A percentile compares a stretch with the other conserved stretches of the same genome.
Conservation (phyloP, 257 asterid genomes). For the Nicotiana noctiflora region DNA sequence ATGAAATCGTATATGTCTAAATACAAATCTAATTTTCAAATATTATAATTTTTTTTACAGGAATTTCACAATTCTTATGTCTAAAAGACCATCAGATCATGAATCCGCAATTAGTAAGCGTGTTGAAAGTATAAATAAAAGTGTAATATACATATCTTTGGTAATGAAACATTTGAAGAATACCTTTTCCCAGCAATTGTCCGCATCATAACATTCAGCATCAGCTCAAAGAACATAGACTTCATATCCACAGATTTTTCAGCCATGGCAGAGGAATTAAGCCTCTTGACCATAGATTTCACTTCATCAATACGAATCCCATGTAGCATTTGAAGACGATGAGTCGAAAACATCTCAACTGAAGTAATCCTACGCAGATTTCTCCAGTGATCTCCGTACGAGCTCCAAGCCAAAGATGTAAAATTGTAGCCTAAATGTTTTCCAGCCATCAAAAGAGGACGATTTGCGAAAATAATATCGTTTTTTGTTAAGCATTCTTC, state of each 20-base stretch:
- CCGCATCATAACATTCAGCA: constrained; percentile 32
- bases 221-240: constrained; percentile 22
- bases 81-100: too few relatives aligned
- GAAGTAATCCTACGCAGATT: constrained; percentile 46
- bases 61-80: too few relatives aligned
- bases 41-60: too few relatives aligned
- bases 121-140: too few relatives aligned
- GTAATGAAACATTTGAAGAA: too few relatives aligned
- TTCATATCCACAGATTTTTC: constrained; percentile 39
- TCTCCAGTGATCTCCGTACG: constrained; percentile 65
- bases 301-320: constrained; percentile 53
- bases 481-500: constrained; percentile 56
- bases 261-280: constrained; percentile 11
- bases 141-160: too few relatives aligned
- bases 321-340: constrained; percentile 46
- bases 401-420: constrained; percentile 42
- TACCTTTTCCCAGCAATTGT: constrained; percentile 34
- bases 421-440: constrained; percentile 44
- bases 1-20: too few relatives aligned
- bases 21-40: too few relatives aligned
- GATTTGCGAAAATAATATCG: constrained; percentile 54
- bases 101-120: too few relatives aligned
- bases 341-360: constrained; percentile 45
- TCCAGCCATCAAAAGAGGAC: constrained; percentile 47
- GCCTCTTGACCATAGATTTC: constrained; percentile 25